A percentile compares a stretch with the other conserved stretches of the same genome.
These are phyloP conservation scores for Exophiala sp. DNA, from an alignment of 2,329 filamentous ascomycete genomes.

Conservation along the genomic window DNA sequence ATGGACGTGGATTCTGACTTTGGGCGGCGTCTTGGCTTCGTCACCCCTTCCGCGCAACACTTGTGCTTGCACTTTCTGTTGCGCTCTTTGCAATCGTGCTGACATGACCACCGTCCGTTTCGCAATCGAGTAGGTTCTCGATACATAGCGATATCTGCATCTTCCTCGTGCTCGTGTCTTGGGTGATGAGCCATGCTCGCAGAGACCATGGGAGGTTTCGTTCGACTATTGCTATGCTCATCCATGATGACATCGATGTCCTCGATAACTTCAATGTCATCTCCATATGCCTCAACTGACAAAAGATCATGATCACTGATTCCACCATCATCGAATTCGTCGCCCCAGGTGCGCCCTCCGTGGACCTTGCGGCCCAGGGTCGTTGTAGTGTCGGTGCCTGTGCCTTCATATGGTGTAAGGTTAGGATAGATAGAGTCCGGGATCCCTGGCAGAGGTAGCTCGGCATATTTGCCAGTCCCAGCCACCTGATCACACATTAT, in stretches of 20 bases:
- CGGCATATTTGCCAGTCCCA: conserved; percentile 51
- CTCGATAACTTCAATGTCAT: conserved; percentile 50
- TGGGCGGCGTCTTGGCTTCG: conserved; percentile 52
- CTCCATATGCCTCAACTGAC: conserved; percentile 39
- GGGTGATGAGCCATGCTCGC: not conserved
- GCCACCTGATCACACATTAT: conserved; percentile 82
- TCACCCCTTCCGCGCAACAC: conserved; percentile 66
- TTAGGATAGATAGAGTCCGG: conserved; percentile 42
- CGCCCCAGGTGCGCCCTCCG: conserved; percentile 27
- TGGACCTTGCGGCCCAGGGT: conserved; percentile 1
- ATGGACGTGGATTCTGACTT: conserved; percentile 24
- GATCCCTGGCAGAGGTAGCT: conserved; percentile 45
- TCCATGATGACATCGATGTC: conserved; percentile 28
- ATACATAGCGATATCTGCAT: conserved; percentile 5
- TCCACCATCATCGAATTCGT: conserved; percentile 51
- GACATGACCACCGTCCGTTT: conserved; percentile 70
- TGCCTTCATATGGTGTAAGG: conserved; percentile 18
- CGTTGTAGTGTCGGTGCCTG: conserved; percentile 4
- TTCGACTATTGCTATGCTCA: conserved; percentile 15
- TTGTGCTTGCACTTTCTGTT: conserved; percentile 59
- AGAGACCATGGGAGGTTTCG: conserved; percentile 25
- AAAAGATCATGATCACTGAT: conserved; percentile 51
- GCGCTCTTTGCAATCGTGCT: conserved; percentile 62
- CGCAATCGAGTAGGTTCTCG: conserved; percentile 49
- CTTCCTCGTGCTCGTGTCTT: conserved; percentile 5